Evolutionary conservation across 805 yeast species (phyloP), one percentile per base, ranked within the genome.

Genomic region (Candida golubevii): DNA sequence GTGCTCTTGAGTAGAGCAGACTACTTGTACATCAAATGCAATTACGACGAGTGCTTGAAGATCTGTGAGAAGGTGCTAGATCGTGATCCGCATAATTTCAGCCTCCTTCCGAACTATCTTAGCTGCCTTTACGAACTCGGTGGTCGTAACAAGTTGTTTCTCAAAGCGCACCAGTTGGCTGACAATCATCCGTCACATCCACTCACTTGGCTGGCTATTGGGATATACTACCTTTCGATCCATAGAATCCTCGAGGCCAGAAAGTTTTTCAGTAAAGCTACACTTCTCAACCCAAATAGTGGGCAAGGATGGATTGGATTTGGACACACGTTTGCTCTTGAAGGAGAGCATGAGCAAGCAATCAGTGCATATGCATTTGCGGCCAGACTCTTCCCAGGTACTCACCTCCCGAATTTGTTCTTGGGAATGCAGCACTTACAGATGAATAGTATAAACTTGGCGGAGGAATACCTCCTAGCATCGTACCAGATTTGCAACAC

Each of bases 341-440:
- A 93, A 62, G 95, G 97, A n/a, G 99, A 93, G 64, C 97, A 93
- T 62, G 99, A 93, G 62, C 98, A 93, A 64, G 98, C 98, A 1
- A 85, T 93, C 18, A 85, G 97, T 45, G 98, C 98, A 0, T 93
- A 90, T 64, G 90, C 98, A 1, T 90, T 96, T 10, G 97, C 97
- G 0, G 88, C 96, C 1, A 71, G 97, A 49, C 74, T 90, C 35
- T 93, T 93, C 57, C 89, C 90, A 0, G 95, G 96, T 1, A 83
- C 90, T 4, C 97, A 93, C 61, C 66, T 90, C 38, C 98, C 99
- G 1, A 81, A 85, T 57, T 67, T 93, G 47, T 91, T 87, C 56
- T 71, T 93, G 33, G 99, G 99, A 1, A 93, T 93, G 97, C 98
- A 93, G 67, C 91, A 93, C 62, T 67, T 89, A 54, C 89, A 88